Percentiles rank a stretch among this genome's conserved stretches.
Evolutionary conservation across 1,284 basidiomycete species (phyloP).

Genomic region (Malassezia slooffiae): DNA sequence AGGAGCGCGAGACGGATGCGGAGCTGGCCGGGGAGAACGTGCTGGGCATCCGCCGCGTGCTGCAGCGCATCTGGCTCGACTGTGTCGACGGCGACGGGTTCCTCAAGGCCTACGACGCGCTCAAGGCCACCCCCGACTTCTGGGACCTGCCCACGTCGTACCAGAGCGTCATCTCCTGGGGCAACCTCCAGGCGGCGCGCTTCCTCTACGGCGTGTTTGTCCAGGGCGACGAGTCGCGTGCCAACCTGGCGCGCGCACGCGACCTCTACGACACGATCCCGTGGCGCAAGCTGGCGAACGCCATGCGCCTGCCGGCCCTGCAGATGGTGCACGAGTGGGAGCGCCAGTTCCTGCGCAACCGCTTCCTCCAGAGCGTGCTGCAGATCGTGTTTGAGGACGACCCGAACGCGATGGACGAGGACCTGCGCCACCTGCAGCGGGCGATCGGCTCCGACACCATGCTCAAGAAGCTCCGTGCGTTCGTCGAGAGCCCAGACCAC

Average conservation of each 20-base stretch:
- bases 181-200: constrained; percentile 35
- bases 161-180: constrained; percentile 38
- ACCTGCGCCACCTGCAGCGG: constrained; percentile 26
- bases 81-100: constrained; percentile 41
- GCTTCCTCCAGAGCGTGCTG: constrained; percentile 30
- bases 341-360: constrained; percentile 29
- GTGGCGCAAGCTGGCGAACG: constrained; percentile 36
- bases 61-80: constrained; percentile 36
- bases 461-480: constrained; percentile 36
- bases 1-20: constrained; percentile 31
- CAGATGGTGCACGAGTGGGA: constrained; percentile 32
- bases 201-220: constrained; percentile 40
- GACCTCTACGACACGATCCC: constrained; percentile 33
- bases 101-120: constrained; percentile 30
- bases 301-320: constrained; percentile 32
- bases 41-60: constrained; percentile 32
- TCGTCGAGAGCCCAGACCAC: constrained; percentile 33
- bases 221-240: constrained; percentile 31
- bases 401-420: constrained; percentile 32
- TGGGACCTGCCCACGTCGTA: constrained; percentile 30
- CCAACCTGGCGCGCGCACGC: constrained; percentile 31
- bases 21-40: constrained; percentile 35
- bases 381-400: constrained; percentile 37
- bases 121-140: constrained; percentile 27
- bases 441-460: constrained; percentile 31